Evolutionary conservation across 371 early-diverging fungal genomes (phyloP), one percentile per base, ranked within the genome.

Genomic region (Lichtheimia ornata): DNA sequence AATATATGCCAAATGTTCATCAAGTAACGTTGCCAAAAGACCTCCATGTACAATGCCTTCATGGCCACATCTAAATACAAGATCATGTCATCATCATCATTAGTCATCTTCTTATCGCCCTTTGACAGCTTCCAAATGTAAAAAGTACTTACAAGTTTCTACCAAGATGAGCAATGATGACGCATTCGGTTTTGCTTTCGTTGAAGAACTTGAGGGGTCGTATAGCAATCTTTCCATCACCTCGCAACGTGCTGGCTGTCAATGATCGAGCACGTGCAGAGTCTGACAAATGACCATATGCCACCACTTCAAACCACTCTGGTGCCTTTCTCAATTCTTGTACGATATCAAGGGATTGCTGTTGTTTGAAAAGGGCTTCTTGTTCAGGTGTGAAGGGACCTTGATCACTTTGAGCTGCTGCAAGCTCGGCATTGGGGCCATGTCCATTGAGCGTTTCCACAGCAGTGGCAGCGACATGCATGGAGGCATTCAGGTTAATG

Each of bases 1-100:
- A 40, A 84, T 79, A 67, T 72, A 76, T 17, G 79, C 82, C 15
- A 83, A 70, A 13, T 62, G 69, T 58, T 89, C 91, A 72, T 91
- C 93, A 41, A 91, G 74, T 45, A 93, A 59, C 6, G 90, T 90
- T 0, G 87, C 89, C 62, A 87, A 79, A 18, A 91, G 68, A 35
- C 93, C 93, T 14, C 92, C 92, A 60, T 92, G 93, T 25, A 91
- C 83, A 65, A 92, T 88, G 24, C 84, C 82, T 30, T 87, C 85
- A 69, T 91, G 91, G 5, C 91, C 91, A 57, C 91, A 90, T 15
- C 79, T 69, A 44, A 20, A 22, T 35, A 11, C 11, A 35, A 35
- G 9, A 35, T 30, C n/a, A n/a, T n/a, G n/a, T n/a, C n/a, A n/a
- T n/a, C n/a, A n/a, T n/a, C n/a, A n/a, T 24, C 5, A 27, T 15